Evolutionary conservation across 257 asterid species (phyloP), one percentile per base, ranked within the genome.

Genomic region (Forsythia suspensa): DNA sequence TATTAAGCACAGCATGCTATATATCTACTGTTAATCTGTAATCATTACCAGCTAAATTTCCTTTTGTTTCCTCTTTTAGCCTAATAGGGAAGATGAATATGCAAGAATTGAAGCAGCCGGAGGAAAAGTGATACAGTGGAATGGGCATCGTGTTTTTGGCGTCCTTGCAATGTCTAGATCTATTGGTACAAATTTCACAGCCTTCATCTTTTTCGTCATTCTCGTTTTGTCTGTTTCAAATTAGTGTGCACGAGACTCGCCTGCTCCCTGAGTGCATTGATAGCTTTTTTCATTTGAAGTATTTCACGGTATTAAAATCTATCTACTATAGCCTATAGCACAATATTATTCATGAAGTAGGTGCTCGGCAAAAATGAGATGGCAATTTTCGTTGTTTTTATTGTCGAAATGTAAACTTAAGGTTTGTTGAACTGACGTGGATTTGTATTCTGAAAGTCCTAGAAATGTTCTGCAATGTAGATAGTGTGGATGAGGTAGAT

Each of bases 91-190:
- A 75, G 99, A 95, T 75, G 99, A 95, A 85, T 95, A 91, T 73
- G 89, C 87, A 77, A 90, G 99, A 87, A 95, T 95, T 76, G 97
- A 93, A 84, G 96, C 98, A 41, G 91, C 97, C 34, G 97, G 98
- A 78, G 99, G 99, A 66, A 95, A 91, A 90, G 99, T 95, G n/a
- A 95, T 95, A 81, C 96, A 91, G 82, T 95, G 99, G 99, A 95
- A 93, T 72, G 99, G 99, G 6, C 97, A 93, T 85, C 97, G 98
- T 51, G 99, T 95, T 73, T 93, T 92, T 43, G 99, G 99, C 2
- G 98, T 95, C 80, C 97, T 95, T 77, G 99, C 99, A 44, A 95
- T 93, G 99, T 95, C 99, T 46, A 91, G 99, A 84, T 93, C 99
- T 8, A 90, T 93, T 3, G 99, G 99, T 95, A 90, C 74, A 91